Evolutionary conservation across 805 yeast genomes (phyloP).

Genomic region (Candida koratica): DNA sequence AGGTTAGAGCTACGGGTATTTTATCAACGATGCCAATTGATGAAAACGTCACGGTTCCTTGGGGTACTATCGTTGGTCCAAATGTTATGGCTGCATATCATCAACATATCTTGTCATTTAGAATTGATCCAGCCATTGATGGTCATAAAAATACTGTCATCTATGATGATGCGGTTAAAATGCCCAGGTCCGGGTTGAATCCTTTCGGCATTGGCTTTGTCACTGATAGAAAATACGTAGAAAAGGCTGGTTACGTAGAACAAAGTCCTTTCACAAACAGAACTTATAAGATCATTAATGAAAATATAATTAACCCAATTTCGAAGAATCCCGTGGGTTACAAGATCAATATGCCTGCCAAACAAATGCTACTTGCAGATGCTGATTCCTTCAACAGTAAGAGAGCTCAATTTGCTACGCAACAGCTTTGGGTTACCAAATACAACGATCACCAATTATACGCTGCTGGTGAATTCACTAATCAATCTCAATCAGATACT

Average conservation of each 20-base stretch:
- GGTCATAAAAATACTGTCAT: conserved; percentile 74
- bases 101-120: conserved; percentile 74
- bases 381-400: conserved; percentile 58
- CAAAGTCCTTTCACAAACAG: conserved; percentile 75
- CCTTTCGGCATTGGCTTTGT: conserved; percentile 69
- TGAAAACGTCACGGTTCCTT: conserved; percentile 59
- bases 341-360: conserved; percentile 69
- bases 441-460: conserved; percentile 66
- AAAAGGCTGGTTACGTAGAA: conserved; percentile 66
- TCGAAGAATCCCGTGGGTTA: conserved; percentile 73
- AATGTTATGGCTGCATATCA: conserved; percentile 81
- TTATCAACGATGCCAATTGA: conserved; percentile 82
- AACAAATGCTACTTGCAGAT: conserved; percentile 69
- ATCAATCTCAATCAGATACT: conserved; percentile 67
- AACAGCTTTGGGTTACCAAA: conserved; percentile 80
- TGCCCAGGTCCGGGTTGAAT: conserved; percentile 54
- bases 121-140: conserved; percentile 79
- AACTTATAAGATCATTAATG: conserved; percentile 71
- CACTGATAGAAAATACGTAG: conserved; percentile 59
- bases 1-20: conserved; percentile 84
- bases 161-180: conserved; percentile 62
- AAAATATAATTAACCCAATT: conserved; percentile 63
- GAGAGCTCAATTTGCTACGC: conserved; percentile 73
- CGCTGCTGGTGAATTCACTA: conserved; percentile 85
- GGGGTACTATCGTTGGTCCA: conserved; percentile 76